These are phyloP conservation scores for Heterobasidion annosum DNA, from an alignment of 1,284 basidiomycete species.

Conservation along the genomic window DNA sequence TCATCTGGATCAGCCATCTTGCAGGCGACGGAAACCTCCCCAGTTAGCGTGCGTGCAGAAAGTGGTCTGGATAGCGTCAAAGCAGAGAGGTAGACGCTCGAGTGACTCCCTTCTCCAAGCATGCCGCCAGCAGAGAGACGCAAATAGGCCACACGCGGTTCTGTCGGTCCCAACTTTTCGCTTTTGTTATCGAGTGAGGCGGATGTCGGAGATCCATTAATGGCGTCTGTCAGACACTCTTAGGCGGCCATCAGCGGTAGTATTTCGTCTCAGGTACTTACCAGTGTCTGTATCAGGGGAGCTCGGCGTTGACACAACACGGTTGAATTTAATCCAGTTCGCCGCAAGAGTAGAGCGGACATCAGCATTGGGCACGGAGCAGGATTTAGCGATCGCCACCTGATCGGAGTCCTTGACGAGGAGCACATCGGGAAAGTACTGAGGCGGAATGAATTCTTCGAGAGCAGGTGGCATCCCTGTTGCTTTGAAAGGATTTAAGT, in stretches of 20 bases:
- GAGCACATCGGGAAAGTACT: conserved; percentile 23
- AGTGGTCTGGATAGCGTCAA: conserved; percentile 23
- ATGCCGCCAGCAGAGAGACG: conserved; percentile 18
- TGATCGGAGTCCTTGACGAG: conserved; percentile 19
- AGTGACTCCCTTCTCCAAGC: conserved; percentile 25
- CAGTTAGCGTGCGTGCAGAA: conserved; percentile 14
- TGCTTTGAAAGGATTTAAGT: neutral
- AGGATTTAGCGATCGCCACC: neutral
- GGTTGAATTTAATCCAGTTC: neutral
- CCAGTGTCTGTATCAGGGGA: neutral
- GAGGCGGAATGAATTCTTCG: conserved; percentile 22
- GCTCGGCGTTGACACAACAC: neutral
- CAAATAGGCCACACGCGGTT: conserved; percentile 13
- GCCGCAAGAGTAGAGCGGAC: neutral
- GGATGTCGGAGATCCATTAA: neutral
- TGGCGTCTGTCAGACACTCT: neutral
- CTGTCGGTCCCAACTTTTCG: too few relatives aligned
- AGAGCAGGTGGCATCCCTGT: conserved; percentile 9
- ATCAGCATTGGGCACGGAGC: neutral
- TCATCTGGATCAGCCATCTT: conserved; percentile 17
- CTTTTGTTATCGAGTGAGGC: neutral
- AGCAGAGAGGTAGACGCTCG: conserved; percentile 20
- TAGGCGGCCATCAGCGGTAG: neutral
- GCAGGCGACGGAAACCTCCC: conserved; percentile 22
- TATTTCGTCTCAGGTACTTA: neutral